phyloP scores from a whole-genome alignment of 352 stramenopile species.

The Phytopythium cucurbitacearum region DNA sequence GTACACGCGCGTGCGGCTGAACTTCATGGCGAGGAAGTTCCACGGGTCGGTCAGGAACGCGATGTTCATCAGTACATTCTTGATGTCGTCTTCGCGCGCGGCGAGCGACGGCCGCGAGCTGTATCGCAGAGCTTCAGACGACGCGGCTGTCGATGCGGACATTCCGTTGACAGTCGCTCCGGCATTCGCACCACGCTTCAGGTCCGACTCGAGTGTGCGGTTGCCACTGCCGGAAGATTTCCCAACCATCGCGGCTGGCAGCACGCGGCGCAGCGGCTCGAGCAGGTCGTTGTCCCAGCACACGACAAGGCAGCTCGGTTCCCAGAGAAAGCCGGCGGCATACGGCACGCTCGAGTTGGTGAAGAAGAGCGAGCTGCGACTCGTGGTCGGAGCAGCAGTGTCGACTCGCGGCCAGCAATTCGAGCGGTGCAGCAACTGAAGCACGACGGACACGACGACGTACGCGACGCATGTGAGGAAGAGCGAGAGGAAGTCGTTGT shows the following conservation, averaged over 20 bases:
- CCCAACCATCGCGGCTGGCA: constrained; percentile 9
- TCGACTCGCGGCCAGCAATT: constrained; percentile 1
- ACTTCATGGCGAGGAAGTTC: constrained; percentile 45
- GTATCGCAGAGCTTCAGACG: not conserved
- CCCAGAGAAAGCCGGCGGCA: constrained; percentile 43
- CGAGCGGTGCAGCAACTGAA: constrained; percentile 18
- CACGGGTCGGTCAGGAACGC: constrained; percentile 51
- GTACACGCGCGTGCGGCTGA: constrained; percentile 44
- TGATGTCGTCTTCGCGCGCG: constrained; percentile 13
- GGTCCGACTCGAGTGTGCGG: not conserved
- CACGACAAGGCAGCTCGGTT: constrained; percentile 46
- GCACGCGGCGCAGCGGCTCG: constrained; percentile 18
- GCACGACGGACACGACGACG: constrained; percentile 16
- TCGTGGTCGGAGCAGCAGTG: constrained; percentile 9
- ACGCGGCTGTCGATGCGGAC: too few relatives aligned
- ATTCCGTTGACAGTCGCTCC: not conserved
- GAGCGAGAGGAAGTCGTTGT: constrained; percentile 44
- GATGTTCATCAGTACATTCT: constrained; percentile 55
- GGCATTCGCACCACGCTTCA: not conserved
- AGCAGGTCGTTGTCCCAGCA: constrained; percentile 50
- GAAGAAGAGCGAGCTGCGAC: constrained; percentile 32
- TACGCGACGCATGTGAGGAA: constrained; percentile 36
- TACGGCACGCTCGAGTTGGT: constrained; percentile 36
- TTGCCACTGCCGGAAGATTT: not conserved
- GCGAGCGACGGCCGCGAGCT: constrained; percentile 5